Evolutionary conservation across 1,284 basidiomycete species (phyloP), one percentile per base, ranked within the genome.

Genomic region (Leccinum fallax): DNA sequence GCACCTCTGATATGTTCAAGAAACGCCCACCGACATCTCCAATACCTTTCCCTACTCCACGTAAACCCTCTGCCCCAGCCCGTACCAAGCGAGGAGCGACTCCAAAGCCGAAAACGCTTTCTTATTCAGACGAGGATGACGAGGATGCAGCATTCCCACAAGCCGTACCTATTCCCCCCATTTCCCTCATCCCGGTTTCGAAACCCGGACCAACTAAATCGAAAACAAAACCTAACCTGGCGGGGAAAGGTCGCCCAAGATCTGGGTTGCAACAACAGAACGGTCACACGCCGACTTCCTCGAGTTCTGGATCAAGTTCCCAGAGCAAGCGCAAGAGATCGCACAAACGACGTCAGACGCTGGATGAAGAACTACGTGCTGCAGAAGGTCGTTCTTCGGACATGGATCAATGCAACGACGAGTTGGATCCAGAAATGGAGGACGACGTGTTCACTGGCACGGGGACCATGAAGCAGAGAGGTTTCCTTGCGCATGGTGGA

Each of bases 401-500:
- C n/a, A 28, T 69, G n/a, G 71, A 75, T 26, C 68, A 74, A 15
- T 78, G 74, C 34, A 76, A 71, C 40, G 71, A 66, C 21, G 76
- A 74, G 46, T 66, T 72, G n/a, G 71, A 72, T 24, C 69, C 64
- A 6, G 71, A 72, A 15, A 76, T 76, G 28, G 83, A 85, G 16
- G 79, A 76, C 58, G 82, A 80, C 26, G 76, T 84, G 5, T 79
- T 85, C 6, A 71, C 77, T 3, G 86, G 82, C 13, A 77, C 82
- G 3, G 88, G 88, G 11, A 83, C 77, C 51, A 79, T 79, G 67
- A 83, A 80, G 66, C 77, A 74, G 28, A 75, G 71, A 13, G 87
- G 88, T 2, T 92, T 89, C 63, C 74, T 91, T n/a, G 86, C 88
- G 10, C 85, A 84, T 67, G 90, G 90, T 16, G 90, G 90, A 1